Evolutionary conservation across 1,139 yeast genomes (phyloP), one percentile per base, ranked within the genome.

Genomic region (Kodamaea derodonti): DNA sequence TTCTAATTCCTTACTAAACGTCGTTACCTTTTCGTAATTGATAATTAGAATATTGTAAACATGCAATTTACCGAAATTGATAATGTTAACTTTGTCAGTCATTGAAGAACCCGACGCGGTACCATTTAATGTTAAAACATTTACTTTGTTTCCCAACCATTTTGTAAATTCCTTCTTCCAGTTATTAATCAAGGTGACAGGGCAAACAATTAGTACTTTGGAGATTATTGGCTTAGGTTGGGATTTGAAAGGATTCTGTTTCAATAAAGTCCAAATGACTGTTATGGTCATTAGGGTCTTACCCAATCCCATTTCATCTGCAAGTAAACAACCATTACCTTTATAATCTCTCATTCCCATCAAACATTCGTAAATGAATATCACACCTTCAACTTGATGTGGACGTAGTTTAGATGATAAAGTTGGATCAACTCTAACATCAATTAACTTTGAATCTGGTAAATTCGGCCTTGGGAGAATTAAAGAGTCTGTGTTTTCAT

Each of bases 231-330:
- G 72, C 8, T 42, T 41, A 1, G 55, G 51, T 27, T 55, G 51
- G 1, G 60, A 35, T 0, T 65, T 29, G 30, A 57, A 51, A 0
- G 95, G 95, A 13, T 78, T 77, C 48, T 87, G 96, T 46, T 77
- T 80, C 22, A 87, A 56, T 14, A 94, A 58, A 0, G 96, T 87
- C 95, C 95, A 87, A 3, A 92, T 70, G 24, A 88, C 54, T 0
- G 95, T 54, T 4, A 92, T 90, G 0, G 97, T 79, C 76, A 83
- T 88, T 24, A 92, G 60, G 0, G 97, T 90, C 52, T 92, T 92
- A 0, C 99, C 99, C 17, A 92, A 65, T 0, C 98, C 98, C 98
- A 92, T 92, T 52, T 92, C 97, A 56, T 92, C 98, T 0, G 98
- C 98, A 32, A 92, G 58, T 6, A 92, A 62, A 2, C 94, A 92